Conservation (phyloP, 345 rosid genomes). For the Erysimum cheiranthoides region DNA sequence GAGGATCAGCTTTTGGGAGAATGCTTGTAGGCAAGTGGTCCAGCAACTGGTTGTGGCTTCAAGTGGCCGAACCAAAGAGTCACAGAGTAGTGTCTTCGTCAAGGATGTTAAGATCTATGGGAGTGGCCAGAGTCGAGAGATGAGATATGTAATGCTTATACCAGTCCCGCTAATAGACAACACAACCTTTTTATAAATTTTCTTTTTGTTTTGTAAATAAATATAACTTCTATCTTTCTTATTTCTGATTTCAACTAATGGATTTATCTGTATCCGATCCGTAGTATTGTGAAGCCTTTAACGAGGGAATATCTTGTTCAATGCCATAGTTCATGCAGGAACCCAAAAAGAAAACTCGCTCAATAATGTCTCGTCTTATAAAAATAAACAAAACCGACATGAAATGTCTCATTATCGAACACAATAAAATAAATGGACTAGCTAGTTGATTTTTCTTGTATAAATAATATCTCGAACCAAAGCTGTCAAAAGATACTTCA, state of each 20-base stretch:
- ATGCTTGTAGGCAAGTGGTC: not conserved
- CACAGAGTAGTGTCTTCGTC: not conserved
- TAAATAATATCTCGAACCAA: constrained; percentile 39
- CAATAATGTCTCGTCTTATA: not conserved
- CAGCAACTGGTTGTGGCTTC: not conserved
- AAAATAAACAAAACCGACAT: constrained; percentile 36
- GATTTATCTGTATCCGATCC: not conserved
- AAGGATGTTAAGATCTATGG: not conserved
- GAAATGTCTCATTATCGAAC: constrained; percentile 38
- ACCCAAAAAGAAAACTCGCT: not conserved
- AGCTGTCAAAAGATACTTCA: constrained; percentile 48
- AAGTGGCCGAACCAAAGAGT: not conserved
- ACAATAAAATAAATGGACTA: constrained; percentile 39
- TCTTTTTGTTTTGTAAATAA: too few species aligned
- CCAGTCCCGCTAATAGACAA: not conserved
- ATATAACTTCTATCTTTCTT: not conserved
- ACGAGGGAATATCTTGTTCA: constrained; percentile 1
- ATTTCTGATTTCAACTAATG: not conserved
- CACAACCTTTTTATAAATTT: too few species aligned
- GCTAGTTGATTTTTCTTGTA: constrained; percentile 33
- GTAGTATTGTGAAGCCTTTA: constrained; percentile 10
- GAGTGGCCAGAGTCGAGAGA: not conserved
- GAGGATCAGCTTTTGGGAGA: not conserved
- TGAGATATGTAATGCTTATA: not conserved
- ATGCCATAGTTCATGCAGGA: constrained; percentile 41